phyloP scores from a whole-genome alignment of 192 early-diverging fungal species.

The Coemansia brasiliensis region DNA sequence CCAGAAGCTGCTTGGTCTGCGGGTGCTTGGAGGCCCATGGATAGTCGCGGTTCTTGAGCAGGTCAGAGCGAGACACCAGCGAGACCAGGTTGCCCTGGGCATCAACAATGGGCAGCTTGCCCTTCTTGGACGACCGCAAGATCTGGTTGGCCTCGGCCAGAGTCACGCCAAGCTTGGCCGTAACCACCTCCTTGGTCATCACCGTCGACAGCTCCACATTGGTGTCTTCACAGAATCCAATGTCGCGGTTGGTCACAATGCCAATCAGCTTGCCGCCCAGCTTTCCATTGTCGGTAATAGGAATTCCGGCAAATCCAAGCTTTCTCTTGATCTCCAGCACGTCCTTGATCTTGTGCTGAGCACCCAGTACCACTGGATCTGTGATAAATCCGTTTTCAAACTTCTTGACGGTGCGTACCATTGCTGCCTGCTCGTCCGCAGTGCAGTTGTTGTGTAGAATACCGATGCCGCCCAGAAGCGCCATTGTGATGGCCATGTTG shows the following conservation, averaged over 20 bases:
- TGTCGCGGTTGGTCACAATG: slow-evolving; percentile 95
- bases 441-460: slow-evolving; percentile 98
- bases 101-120: slow-evolving; percentile 96
- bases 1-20: slow-evolving; percentile 86
- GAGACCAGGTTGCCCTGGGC: slow-evolving; percentile 78
- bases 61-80: slow-evolving; percentile 89
- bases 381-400: slow-evolving; percentile 99
- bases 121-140: slow-evolving; percentile 86
- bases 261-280: slow-evolving; percentile 87
- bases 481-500: slow-evolving; percentile 98
- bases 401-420: slow-evolving; percentile 97
- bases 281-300: slow-evolving; percentile 90
- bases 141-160: slow-evolving; percentile 88
- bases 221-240: slow-evolving; percentile 85
- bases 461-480: slow-evolving; percentile 91
- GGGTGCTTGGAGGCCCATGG: slow-evolving; percentile 85
- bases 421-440: slow-evolving; percentile 92
- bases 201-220: slow-evolving; percentile 65
- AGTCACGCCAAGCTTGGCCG: slow-evolving; percentile 85
- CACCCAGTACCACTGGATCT: slow-evolving; percentile 85
- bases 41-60: slow-evolving; percentile 96
- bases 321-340: slow-evolving; percentile 83
- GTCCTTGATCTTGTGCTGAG: slow-evolving; percentile 79
- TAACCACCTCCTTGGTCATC: slow-evolving; percentile 90
- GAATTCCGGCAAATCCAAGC: slow-evolving; percentile 94